Evolutionary conservation across 768 basidiomycete genomes (phyloP), one percentile per base, ranked within the genome.

Genomic region (Gautieria morchelliformis): DNA sequence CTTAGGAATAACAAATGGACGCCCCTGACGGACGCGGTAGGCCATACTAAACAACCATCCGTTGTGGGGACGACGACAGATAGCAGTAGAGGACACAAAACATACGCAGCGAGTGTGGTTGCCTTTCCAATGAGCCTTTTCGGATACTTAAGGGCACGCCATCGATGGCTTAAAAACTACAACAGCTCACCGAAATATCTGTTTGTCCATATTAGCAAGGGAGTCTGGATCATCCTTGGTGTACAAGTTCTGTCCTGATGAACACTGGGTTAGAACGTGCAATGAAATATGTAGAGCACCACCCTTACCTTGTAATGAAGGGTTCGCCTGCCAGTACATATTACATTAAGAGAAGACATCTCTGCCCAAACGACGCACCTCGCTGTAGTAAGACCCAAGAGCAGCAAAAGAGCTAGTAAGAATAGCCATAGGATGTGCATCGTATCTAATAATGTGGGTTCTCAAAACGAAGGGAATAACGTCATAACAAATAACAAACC

Each of bases 371-470:
- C 17, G 17, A 53, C 47, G 51, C 37, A 62, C 89, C 64, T 93
- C 90, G 63, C 78, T 74, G 65, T 93, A 93, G 67, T 89, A 90
- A 6, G 88, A 90, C 4, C 92, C 91, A 20, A 95, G 71, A 64
- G 93, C 93, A 7, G 92, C 82, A 63, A 94, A 88, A 4, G 88
- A 88, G 62, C 86, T 89, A 4, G 86, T 90, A 46, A 93, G 75
- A 61, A 93, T 93, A 19, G 88, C 83, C 91, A 93, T 93, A 0
- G 92, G 92, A 64, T 94, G 92, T 1, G 92, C 87, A 60, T 94
- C 92, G 66, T 92, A 91, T 51, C 90, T 89, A 57, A 37, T 37
- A 37, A 14, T 37, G 35, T 14, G 14, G 14, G 35, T n/a, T 22
- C 19, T 14, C 40, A 35, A 30, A 17, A 35, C 50, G 33, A 17